Conservation (phyloP, 1,284 basidiomycete genomes). For the Neolentinus lepideus region DNA sequence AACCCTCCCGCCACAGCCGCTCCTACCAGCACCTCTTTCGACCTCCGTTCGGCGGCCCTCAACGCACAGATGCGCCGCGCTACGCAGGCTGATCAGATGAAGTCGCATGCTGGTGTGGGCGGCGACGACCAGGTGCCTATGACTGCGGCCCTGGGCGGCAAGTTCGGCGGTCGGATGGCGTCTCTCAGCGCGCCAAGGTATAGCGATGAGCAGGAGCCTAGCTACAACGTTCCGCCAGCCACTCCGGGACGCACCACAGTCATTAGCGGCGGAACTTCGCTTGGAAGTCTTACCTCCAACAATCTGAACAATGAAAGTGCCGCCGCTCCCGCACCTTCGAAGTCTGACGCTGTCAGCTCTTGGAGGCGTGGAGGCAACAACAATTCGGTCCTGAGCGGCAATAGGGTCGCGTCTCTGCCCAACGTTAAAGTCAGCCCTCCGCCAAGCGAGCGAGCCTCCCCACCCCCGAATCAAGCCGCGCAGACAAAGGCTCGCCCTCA, state of each 20-base stretch:
- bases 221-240: slow-evolving; percentile 27
- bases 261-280: slow-evolving; percentile 63
- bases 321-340: slow-evolving; percentile 40
- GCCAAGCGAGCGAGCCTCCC: slow-evolving; percentile 48
- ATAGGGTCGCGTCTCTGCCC: slow-evolving; percentile 49
- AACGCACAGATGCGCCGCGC: slow-evolving; percentile 54
- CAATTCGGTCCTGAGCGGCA: slow-evolving; percentile 61
- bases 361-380: slow-evolving; percentile 70
- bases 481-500: slow-evolving; percentile 52
- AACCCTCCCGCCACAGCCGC: slow-evolving; percentile 63
- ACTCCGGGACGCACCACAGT: slow-evolving; percentile 61
- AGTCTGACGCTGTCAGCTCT: slow-evolving; percentile 67
- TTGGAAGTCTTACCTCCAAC: slow-evolving; percentile 45
- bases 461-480: slow-evolving; percentile 30
- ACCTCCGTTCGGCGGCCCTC: slow-evolving; percentile 43
- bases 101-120: slow-evolving; percentile 50
- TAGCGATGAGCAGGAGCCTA: slow-evolving; percentile 31
- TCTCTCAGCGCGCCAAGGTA: slow-evolving; percentile 21
- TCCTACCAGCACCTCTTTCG: slow-evolving; percentile 55
- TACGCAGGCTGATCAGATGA: slow-evolving; percentile 57
- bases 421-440: slow-evolving; percentile 65
- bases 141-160: slow-evolving; percentile 71
- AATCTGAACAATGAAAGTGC: slow-evolving; percentile 15
- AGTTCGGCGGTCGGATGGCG: slow-evolving; percentile 60
- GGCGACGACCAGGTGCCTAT: slow-evolving; percentile 56